Percentiles rank a stretch among this genome's conserved stretches.
Evolutionary conservation across 345 rosid species (phyloP).

Genomic region (Melaleuca quinquenervia): DNA sequence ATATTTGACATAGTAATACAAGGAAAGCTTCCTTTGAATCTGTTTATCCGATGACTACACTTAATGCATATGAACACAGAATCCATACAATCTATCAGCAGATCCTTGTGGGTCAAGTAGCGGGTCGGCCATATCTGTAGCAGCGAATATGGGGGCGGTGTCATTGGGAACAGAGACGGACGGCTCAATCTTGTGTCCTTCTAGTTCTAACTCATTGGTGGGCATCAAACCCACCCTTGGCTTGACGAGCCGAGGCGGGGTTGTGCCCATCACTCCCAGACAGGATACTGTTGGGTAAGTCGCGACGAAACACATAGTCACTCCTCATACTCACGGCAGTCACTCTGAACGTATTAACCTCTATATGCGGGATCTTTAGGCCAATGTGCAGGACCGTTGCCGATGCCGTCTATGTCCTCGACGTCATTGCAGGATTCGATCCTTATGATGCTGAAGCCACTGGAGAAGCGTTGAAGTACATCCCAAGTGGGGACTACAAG

Average conservation of each 20-base stretch:
- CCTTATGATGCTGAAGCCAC: conserved; percentile 31
- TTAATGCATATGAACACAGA: conserved; percentile 23
- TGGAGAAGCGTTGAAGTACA: conserved; percentile 19
- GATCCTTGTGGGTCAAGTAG: conserved; percentile 66
- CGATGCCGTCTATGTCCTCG: conserved; percentile 36
- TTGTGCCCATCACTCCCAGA: conserved; percentile 46
- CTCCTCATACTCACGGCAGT: background rate
- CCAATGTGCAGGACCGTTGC: conserved; percentile 34
- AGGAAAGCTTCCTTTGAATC: background rate
- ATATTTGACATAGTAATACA: background rate
- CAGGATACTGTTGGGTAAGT: conserved; percentile 56
- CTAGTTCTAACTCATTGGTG: conserved; percentile 41
- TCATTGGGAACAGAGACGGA: conserved; percentile 62
- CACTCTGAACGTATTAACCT: background rate
- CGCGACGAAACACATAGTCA: background rate
- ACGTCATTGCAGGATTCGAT: conserved; percentile 39
- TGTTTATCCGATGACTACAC: background rate
- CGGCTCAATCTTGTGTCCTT: conserved; percentile 60
- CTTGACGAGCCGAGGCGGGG: conserved; percentile 69
- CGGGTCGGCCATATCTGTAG: conserved; percentile 65
- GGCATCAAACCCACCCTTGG: conserved; percentile 74
- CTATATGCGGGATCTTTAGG: conserved; percentile 1
- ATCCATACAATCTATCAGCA: conserved; percentile 54
- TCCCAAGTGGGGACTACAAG: conserved; percentile 35
- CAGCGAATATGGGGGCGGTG: conserved; percentile 55